Evolutionary conservation across 1,284 basidiomycete species (phyloP), one percentile per base, ranked within the genome.

Genomic region (Boletellus sp.): DNA sequence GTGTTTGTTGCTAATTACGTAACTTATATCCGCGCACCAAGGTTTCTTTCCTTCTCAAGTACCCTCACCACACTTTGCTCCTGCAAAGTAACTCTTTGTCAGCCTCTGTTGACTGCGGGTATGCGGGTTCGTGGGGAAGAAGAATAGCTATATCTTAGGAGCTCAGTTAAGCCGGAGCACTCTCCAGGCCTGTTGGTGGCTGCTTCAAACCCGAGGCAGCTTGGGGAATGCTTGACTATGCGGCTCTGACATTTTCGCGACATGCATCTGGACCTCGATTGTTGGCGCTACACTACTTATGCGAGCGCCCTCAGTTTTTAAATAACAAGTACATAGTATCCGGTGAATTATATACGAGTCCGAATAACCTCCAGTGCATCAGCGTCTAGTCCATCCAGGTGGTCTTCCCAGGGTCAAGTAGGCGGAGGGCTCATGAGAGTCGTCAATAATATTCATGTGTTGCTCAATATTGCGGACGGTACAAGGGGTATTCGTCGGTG

Each of bases 151-250:
- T 16, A 11, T 32, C 32, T 19, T 22, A 53, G 44, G 82, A 74
- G 79, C 74, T 74, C 84, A 86, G 84, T 85, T 87, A 87, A 87
- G 85, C 85, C 85, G 85, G 85, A 86, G 83, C 81, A 69, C 71
- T 73, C 77, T 72, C 75, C 67, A 79, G 73, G 70, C 62, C 53
- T 59, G 60, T 56, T 58, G 66, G 53, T 67, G 63, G 62, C 70
- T 73, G 70, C 65, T 66, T 69, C 61, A n/a, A n/a, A n/a, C n/a
- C 62, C 52, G 60, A 62, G 68, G 66, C 73, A 77, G 75, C 62
- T 68, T 79, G 78, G 79, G 70, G 75, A 72, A 72, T 75, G 82
- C 81, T 87, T 85, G 85, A 87, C 85, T 87, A 83, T 85, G 85
- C 58, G 65, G 78, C 78, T 80, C 82, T 64, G 60, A 87, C 81